Percentiles rank a stretch among this genome's conserved stretches.
These are phyloP conservation scores for Russula sp. DNA, from an alignment of 768 basidiomycete species.

Conservation along the genomic window DNA sequence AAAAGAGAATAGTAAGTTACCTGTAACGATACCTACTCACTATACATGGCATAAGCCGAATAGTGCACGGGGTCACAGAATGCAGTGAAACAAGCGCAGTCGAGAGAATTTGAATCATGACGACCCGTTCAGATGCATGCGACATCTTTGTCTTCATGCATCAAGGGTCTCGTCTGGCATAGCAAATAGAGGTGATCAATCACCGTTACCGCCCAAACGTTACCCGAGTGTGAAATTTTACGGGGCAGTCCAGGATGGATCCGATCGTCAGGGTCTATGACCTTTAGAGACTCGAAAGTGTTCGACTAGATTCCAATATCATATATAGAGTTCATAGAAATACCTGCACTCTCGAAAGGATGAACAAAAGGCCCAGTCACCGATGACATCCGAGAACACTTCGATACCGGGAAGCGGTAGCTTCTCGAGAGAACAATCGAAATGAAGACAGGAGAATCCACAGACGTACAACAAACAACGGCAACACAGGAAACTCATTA, in stretches of 20 bases:
- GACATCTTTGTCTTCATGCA: background rate
- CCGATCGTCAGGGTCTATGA: background rate
- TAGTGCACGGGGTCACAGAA: background rate
- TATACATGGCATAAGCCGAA: background rate
- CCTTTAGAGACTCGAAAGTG: slow-evolving; percentile 28
- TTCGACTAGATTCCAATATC: background rate
- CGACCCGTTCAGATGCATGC: background rate
- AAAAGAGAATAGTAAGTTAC: background rate
- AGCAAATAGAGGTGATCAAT: background rate
- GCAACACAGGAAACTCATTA: slow-evolving; percentile 11
- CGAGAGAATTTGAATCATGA: background rate
- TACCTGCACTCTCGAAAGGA: background rate
- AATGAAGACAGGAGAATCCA: slow-evolving; percentile 5
- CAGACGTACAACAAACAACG: slow-evolving; percentile 24
- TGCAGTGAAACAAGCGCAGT: background rate
- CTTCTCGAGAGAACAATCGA: slow-evolving; percentile 12
- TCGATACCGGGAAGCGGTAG: background rate
- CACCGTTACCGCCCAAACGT: background rate
- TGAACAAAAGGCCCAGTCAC: slow-evolving; percentile 5
- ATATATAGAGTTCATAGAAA: slow-evolving; percentile 12
- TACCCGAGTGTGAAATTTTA: background rate
- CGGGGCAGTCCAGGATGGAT: slow-evolving; percentile 15
- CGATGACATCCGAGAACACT: slow-evolving; percentile 5
- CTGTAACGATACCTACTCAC: background rate
- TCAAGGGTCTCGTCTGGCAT: background rate